Conservation (phyloP, 2,329 filamentous ascomycete genomes). For the Truncatella angustata region DNA sequence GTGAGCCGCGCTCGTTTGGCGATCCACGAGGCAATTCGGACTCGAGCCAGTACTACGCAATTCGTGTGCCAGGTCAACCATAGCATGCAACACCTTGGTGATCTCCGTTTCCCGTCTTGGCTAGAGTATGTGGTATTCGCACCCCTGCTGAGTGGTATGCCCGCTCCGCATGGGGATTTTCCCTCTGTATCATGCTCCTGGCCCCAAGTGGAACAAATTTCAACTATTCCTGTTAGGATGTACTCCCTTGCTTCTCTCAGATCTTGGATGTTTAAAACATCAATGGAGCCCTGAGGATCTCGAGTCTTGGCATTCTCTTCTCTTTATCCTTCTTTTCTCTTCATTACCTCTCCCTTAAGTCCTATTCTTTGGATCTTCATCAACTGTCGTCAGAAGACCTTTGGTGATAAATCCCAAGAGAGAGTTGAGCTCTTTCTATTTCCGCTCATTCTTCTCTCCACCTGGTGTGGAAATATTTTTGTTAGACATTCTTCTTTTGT, state of each 20-base stretch:
- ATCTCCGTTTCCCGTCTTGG: slow-evolving; percentile 9
- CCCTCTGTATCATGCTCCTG: neutral
- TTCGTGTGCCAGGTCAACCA: slow-evolving; percentile 4
- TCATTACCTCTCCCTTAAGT: slow-evolving; percentile 1
- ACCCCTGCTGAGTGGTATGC: neutral
- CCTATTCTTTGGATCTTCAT: slow-evolving; percentile 4
- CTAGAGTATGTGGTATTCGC: neutral
- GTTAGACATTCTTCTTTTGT: neutral
- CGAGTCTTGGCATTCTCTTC: slow-evolving; percentile 6
- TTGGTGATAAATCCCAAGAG: slow-evolving; percentile 5
- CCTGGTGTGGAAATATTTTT: slow-evolving; percentile 9
- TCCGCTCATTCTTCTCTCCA: slow-evolving; percentile 10
- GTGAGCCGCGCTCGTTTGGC: slow-evolving; percentile 3
- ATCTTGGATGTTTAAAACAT: slow-evolving; percentile 4
- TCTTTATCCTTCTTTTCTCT: slow-evolving; percentile 5
- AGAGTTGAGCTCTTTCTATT: neutral
- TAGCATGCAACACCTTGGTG: neutral
- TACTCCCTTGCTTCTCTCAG: slow-evolving; percentile 1
- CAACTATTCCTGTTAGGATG: neutral
- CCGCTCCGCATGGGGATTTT: neutral
- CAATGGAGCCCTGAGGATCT: slow-evolving; percentile 7
- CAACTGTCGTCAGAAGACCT: neutral
- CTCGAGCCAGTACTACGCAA: slow-evolving; percentile 1
- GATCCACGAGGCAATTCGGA: slow-evolving; percentile 6
- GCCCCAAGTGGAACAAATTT: neutral